Percentiles rank a stretch among this genome's conserved stretches.
These are phyloP conservation scores for Trichoderma asperelloides DNA, from an alignment of 495 filamentous ascomycete species.

Conservation along the genomic window DNA sequence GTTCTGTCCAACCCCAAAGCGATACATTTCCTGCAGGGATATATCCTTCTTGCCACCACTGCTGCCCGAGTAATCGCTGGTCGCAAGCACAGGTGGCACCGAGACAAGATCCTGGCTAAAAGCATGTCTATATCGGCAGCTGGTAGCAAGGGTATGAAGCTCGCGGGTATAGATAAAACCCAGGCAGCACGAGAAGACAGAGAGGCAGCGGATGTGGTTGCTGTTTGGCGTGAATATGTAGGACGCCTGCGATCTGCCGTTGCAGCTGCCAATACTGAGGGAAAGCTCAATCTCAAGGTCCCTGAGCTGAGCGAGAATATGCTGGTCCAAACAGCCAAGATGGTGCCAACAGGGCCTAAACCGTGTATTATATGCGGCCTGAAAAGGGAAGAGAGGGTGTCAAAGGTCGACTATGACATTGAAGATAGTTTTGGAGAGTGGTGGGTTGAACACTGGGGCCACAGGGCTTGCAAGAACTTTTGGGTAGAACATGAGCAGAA, in stretches of 20 bases:
- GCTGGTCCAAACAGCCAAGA: constrained; percentile 51
- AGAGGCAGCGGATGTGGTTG: constrained; percentile 70
- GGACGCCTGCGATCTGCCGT: constrained; percentile 55
- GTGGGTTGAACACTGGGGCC: constrained; percentile 90
- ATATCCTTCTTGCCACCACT: constrained; percentile 52
- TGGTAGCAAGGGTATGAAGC: constrained; percentile 75
- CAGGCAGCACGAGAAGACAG: constrained; percentile 78
- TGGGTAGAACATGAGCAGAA: constrained; percentile 66
- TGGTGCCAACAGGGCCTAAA: constrained; percentile 59
- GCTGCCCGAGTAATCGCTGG: constrained; percentile 77
- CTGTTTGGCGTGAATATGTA: constrained; percentile 59
- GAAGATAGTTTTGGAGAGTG: constrained; percentile 90
- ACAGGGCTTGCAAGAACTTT: constrained; percentile 70
- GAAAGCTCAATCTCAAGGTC: constrained; percentile 37
- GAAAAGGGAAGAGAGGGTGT: constrained; percentile 73
- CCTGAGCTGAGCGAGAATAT: constrained; percentile 60
- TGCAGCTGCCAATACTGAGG: constrained; percentile 37
- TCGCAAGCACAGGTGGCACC: constrained; percentile 79
- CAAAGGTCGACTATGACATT: constrained; percentile 63
- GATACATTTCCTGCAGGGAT: constrained; percentile 42
- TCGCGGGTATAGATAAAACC: constrained; percentile 68
- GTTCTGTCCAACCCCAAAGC: constrained; percentile 49
- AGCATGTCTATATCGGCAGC: constrained; percentile 74
- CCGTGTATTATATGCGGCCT: constrained; percentile 85
- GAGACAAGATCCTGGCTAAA: constrained; percentile 77